Evolutionary conservation across 1,284 basidiomycete species (phyloP), one percentile per base, ranked within the genome.

Genomic region (Earliella scabrosa): DNA sequence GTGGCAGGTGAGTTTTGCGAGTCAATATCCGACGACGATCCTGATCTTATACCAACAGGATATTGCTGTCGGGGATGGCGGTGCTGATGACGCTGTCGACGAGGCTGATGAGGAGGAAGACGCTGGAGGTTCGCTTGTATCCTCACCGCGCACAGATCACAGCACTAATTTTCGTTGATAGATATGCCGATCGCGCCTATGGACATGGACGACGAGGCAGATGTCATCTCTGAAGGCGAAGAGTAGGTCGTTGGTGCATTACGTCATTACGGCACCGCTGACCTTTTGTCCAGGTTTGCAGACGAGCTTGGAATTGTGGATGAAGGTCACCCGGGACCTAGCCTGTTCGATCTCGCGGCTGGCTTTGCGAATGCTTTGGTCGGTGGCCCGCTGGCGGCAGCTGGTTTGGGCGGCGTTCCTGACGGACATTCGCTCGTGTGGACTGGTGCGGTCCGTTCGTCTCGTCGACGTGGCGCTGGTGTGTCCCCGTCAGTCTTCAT

Each of bases 171-270:
- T n/a, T n/a, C 11, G 8, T 11, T 23, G 4, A 21, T 8, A 65
- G 66, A 63, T 34, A 63, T 61, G 46, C 62, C 60, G n/a, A 67
- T 65, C 59, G 63, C 69, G 60, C 64, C 66, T 31, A 77, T 75
- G 53, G 74, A 76, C 35, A 68, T 71, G 38, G 71, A 71, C 21
- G 73, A 83, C 46, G 87, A 85, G 52, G 82, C 76, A 5, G 88
- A 90, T 56, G 81, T 87, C 70, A 83, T 85, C 31, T 91, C 89
- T 9, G 88, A 88, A 63, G 83, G 82, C 54, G 88, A 87, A 58
- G 88, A 87, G 79, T 88, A 74, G 56, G 78, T 70, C 4, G 43
- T 59, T 52, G 48, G 63, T 46, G 58, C 51, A 59, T 1, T 24
- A 2, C 8, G 10, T 6, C 21, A 11, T 21, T 29, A 11, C 11